These are phyloP conservation scores for Apophysomyces elegans DNA, from an alignment of 371 early-diverging fungal genomes.

Conservation along the genomic window DNA sequence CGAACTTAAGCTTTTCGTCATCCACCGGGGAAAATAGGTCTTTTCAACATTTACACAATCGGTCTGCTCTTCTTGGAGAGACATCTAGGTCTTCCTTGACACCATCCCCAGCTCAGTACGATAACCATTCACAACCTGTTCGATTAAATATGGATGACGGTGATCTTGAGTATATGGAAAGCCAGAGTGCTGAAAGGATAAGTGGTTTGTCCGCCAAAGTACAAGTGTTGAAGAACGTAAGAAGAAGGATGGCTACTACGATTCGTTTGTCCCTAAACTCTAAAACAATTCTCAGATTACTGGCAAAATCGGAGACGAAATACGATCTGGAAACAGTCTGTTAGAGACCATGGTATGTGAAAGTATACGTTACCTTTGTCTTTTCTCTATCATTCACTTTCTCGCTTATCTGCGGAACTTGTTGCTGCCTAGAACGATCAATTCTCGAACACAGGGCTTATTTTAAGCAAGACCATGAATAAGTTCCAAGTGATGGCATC, in stretches of 20 bases:
- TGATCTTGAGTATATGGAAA: slow-evolving; percentile 52
- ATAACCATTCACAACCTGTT: slow-evolving; percentile 19
- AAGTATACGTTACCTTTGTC: neutral
- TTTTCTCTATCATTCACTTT: neutral
- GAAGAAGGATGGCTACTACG: neutral
- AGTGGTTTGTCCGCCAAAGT: slow-evolving; percentile 55
- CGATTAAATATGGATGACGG: slow-evolving; percentile 48
- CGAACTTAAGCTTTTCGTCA: neutral
- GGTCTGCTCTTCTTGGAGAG: slow-evolving; percentile 44
- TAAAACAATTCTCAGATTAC: slow-evolving; percentile 37
- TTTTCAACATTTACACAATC: slow-evolving; percentile 54
- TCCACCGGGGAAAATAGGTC: slow-evolving; percentile 25
- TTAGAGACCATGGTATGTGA: slow-evolving; percentile 48
- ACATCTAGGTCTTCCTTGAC: slow-evolving; percentile 20
- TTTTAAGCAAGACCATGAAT: slow-evolving; percentile 52
- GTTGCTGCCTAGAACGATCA: slow-evolving; percentile 45
- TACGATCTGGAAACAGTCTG: slow-evolving; percentile 49
- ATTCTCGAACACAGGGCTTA: slow-evolving; percentile 48
- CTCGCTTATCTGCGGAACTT: too few relatives aligned
- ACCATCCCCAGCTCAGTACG: slow-evolving; percentile 35
- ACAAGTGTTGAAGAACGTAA: slow-evolving; percentile 49
- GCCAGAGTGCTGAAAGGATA: slow-evolving; percentile 54
- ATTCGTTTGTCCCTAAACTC: neutral
- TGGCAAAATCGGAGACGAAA: slow-evolving; percentile 57
- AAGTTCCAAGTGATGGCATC: slow-evolving; percentile 56